Base-by-base conservation (phyloP, 179 eudicot genomes). In the Sideroxylon spinosum region DNA sequence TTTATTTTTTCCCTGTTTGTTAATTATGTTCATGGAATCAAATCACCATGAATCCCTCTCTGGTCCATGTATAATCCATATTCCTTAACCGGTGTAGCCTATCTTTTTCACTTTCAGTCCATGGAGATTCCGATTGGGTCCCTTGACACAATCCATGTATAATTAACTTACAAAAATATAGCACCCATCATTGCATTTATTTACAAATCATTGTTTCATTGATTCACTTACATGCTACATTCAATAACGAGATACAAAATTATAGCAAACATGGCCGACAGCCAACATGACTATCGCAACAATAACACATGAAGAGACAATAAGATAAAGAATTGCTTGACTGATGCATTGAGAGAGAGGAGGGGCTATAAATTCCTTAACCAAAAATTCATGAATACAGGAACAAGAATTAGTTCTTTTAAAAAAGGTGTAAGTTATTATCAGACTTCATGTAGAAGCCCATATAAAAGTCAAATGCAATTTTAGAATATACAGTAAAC, bases 101-200 rank as follows among this genome's bases (percentile, higher is more conserved):
- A 20, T 61, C 49, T 61, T 20, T 12, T 49, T 46, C 22, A 16
- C 64, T 73, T 75, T 75, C 8, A 23, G 60, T 23, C 23, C 69
- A 62, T 50, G 0, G 9, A 44, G 68, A 75, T 62, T 23, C 44
- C 13, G 22, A 6, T 25, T 3, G 8, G 22, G 7, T 25, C 7
- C 26, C 7, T 8, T 23, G 59, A 26, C 61, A 64, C 28, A 19
- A 9, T 26, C 62, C 11, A 75, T 49, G 29, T 70, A 48, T 4
- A 44, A 52, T 17, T 25, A 26, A 44, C 9, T 23, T 44, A 32
- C 48, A 61, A 75, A 63, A 26, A 11, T 20, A 49, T 20, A 2
- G 20, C 17, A 75, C 7, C 78, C 68, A 61, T 61, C 69, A 3
- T 44, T 16, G 19, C 32, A 60, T 48, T 76, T 63, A 64, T 65